Base-by-base conservation (phyloP, 2,329 filamentous ascomycete genomes). In the Ophiocordyceps camponoti-saundersi region DNA sequence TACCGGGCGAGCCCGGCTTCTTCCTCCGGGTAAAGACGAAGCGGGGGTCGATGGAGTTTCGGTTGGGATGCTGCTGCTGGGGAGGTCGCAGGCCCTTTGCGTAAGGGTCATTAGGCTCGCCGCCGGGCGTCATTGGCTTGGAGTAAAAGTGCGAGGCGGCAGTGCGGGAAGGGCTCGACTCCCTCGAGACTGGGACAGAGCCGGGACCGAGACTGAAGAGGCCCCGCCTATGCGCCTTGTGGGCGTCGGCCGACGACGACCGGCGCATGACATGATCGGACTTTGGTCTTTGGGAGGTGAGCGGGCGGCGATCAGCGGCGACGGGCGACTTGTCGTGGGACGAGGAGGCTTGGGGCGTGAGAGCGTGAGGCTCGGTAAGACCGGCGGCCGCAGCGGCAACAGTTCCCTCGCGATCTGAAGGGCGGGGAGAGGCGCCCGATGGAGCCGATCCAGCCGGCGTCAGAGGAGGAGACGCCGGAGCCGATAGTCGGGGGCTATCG, bases 21-120 rank as follows among this genome's bases (percentile, higher is more conserved):
- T 90, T 86, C 55, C 83, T 80, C 50, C 79, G 71, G 8, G 81
- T 79, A 56, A 95, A 95, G 47, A 93, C 80, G 54, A 94, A 95
- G 53, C 88, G 76, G 7, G 82, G 75, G 56, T 95, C 88, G 42
- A 94, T 75, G 8, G 65, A 66, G 23, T 69, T 73, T 30, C 78
- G 71, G 44, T 76, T 74, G 4, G 80, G 66, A 52, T 80, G 78
- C 52, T 75, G 77, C 23, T 72, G 68, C 53, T 82, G 85, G 1
- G 82, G 80, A 2, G 79, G 77, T 46, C 88, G 80, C 55, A 82
- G 88, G 54, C 77, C 80, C 51, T 86, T 84, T n/a, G 86, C 80
- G 57, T 94, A 94, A 1, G 88, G 87, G 55, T 95, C 87, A 58
- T 94, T 84, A 45, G 70, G 72, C 49, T 93, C 87, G 23, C 84